Percentiles rank a stretch among this genome's conserved stretches.
These are phyloP conservation scores for Talinum fruticosum DNA, from an alignment of 148 eudicot genomes.

Conservation along the genomic window DNA sequence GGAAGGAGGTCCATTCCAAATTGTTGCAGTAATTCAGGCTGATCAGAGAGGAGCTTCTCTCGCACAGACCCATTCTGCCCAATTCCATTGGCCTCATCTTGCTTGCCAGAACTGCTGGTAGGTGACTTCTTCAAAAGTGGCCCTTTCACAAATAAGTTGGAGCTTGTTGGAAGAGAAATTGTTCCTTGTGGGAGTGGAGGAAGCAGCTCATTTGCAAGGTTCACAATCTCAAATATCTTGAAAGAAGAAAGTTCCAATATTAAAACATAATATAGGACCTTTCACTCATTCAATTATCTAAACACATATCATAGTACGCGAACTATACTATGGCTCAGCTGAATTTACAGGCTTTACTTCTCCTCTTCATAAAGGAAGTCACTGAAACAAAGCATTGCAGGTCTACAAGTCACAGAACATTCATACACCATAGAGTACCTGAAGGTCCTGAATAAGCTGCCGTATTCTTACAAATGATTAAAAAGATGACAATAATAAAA, in stretches of 20 bases:
- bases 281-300: not conserved
- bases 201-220: slow-evolving; percentile 98
- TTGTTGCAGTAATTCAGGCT: slow-evolving; percentile 89
- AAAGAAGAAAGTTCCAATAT: slow-evolving; percentile 4
- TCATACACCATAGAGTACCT: not conserved
- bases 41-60: slow-evolving; percentile 73
- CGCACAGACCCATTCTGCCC: slow-evolving; percentile 61
- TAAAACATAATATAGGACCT: not conserved
- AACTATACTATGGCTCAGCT: not conserved
- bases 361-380: not conserved
- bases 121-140: slow-evolving; percentile 57
- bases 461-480: not conserved
- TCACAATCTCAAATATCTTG: slow-evolving; percentile 95
- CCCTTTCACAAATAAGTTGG: slow-evolving; percentile 57
- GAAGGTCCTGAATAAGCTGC: not conserved
- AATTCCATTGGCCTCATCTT: slow-evolving; percentile 53
- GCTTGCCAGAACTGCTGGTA: slow-evolving; percentile 55
- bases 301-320: not conserved
- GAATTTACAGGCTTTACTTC: not conserved
- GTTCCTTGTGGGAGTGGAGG: slow-evolving; percentile 92
- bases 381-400: not conserved
- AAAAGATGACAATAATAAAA: too few relatives aligned
- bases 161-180: slow-evolving; percentile 73
- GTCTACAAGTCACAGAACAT: not conserved
- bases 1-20: slow-evolving; percentile 96